Conservation (phyloP, 2,329 filamentous ascomycete genomes). For the Ascochyta koolunga region DNA sequence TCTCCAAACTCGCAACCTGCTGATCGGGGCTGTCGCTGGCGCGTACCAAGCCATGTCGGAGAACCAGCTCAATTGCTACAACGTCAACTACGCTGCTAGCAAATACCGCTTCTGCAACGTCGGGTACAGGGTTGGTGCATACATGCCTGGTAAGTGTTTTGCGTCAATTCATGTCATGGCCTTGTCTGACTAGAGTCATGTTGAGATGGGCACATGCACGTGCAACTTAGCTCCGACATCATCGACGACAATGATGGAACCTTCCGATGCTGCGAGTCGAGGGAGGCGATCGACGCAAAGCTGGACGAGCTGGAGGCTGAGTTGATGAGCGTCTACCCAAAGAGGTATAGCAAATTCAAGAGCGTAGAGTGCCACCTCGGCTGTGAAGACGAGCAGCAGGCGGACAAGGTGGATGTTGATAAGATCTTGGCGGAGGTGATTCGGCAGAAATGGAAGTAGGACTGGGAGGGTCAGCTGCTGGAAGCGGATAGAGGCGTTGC, state of each 20-base stretch:
- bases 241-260: not conserved
- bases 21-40: conserved; percentile 4
- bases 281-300: not conserved
- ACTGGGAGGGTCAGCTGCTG: too few relatives aligned
- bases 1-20: not conserved
- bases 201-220: conserved; percentile 1
- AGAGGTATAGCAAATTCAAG: not conserved
- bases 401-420: not conserved
- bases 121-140: not conserved
- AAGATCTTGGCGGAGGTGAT: not conserved
- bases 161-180: not conserved
- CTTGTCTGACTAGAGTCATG: not conserved
- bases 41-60: not conserved
- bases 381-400: not conserved
- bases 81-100: not conserved
- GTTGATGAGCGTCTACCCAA: conserved; percentile 4
- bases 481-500: too few relatives aligned
- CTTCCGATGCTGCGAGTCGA: conserved; percentile 1
- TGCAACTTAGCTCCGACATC: not conserved
- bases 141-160: not conserved
- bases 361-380: not conserved
- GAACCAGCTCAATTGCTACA: not conserved
- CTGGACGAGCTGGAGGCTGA: not conserved
- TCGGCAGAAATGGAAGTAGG: too few relatives aligned
- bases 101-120: conserved; percentile 2